phyloP scores from a whole-genome alignment of 306 rosid genomes.

The Biancaea sappan region DNA sequence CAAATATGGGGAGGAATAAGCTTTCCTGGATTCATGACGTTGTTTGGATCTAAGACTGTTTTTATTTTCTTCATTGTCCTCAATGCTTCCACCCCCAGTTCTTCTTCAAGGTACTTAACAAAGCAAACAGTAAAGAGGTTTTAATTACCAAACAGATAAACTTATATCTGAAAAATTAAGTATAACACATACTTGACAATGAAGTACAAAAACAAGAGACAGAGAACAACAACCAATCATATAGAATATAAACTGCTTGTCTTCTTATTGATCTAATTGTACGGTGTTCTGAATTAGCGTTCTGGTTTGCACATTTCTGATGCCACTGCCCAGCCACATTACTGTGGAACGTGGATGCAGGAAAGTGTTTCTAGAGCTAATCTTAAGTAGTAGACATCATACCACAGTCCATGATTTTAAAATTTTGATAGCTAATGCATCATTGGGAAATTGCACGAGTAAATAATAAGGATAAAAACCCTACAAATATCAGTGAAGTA shows the following conservation, averaged over 20 bases:
- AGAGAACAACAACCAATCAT: neutral
- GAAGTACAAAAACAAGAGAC: constrained; percentile 12
- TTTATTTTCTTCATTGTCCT: constrained; percentile 88
- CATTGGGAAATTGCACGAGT: constrained; percentile 12
- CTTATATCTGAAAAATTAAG: neutral
- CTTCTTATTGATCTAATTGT: neutral
- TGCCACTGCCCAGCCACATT: constrained; percentile 18
- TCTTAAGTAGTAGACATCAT: neutral
- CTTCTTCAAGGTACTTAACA: constrained; percentile 84
- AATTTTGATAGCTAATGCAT: constrained; percentile 25
- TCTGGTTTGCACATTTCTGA: neutral
- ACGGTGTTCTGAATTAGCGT: neutral
- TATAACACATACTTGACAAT: neutral
- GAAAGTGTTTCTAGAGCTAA: neutral
- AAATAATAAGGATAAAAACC: neutral
- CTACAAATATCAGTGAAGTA: constrained; percentile 29
- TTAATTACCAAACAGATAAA: constrained; percentile 13
- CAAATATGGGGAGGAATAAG: constrained; percentile 93
- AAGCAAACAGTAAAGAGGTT: constrained; percentile 4
- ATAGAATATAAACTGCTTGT: neutral
- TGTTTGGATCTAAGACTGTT: constrained; percentile 81
- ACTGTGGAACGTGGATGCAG: constrained; percentile 26
- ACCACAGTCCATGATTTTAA: constrained; percentile 12
- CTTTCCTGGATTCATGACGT: constrained; percentile 95
- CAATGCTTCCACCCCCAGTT: constrained; percentile 83